Evolutionary conservation across 257 asterid species (phyloP), one percentile per base, ranked within the genome.

Genomic region (Galeopsis tetrahit): DNA sequence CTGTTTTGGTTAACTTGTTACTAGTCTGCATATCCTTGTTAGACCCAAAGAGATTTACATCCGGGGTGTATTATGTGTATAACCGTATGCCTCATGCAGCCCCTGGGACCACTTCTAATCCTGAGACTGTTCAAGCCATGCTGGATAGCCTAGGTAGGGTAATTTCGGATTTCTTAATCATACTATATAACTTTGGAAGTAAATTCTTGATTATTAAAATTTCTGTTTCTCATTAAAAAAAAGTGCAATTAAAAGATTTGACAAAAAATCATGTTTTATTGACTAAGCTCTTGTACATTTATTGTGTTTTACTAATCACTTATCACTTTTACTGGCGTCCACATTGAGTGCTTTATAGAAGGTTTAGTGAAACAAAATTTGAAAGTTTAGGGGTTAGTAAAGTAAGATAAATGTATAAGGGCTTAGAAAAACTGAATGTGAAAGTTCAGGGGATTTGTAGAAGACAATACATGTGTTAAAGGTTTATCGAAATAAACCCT

Each of bases 101-200:
- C 59, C 2, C 33, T 36, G 89, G 89, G 68, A 66, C 65, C 77
- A 64, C 82, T 78, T 87, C 86, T 64, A 82, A 82, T 79, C 87
- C 95, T 36, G 91, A 86, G 71, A 86, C 92, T 9, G 84, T 91
- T 60, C 83, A 76, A 74, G 96, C 84, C 82, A 91, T 91, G 95
- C 83, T 91, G 69, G 90, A 81, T 75, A 85, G 84, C 84, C 77
- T 91, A 82, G 97, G 96, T 85, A 75, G 67, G 78, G 7, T 77
- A 62, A 70, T 65, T 52, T 75, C 62, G 65, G 39, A 31, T 55
- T 69, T 60, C 3, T 32, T 72, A 51, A 4, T 17, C 46, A 35
- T 67, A 58, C 31, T 70, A 60, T 62, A 66, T 51, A 5, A 68
- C 40, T 11, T 42, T 28, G 72, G 57, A 17, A 44, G 60, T 61